Percentiles rank a stretch among this genome's conserved stretches.
Conservation (phyloP, 2,329 filamentous ascomycete genomes). For the Ustulina deusta region DNA sequence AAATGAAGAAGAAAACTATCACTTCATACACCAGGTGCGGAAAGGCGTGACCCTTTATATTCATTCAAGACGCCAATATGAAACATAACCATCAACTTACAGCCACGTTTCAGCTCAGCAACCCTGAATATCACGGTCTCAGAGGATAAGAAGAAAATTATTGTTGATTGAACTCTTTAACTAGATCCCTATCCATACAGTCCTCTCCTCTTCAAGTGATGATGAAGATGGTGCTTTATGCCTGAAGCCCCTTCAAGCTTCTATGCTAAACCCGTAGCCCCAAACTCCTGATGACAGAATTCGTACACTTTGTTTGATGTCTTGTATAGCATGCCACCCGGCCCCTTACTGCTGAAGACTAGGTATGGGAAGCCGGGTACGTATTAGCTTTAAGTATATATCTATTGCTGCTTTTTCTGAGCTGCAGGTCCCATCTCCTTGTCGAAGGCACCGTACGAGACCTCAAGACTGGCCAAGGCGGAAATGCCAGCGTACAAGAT, state of each 20-base stretch:
- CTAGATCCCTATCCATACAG: conserved; percentile 27
- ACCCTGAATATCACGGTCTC: not conserved
- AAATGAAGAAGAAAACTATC: not conserved
- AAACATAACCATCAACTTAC: not conserved
- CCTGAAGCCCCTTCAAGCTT: conserved; percentile 24
- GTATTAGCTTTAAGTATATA: conserved; percentile 7
- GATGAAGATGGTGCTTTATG: conserved; percentile 19
- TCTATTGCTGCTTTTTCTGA: conserved; percentile 80
- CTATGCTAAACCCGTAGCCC: conserved; percentile 34
- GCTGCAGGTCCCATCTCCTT: conserved; percentile 93
- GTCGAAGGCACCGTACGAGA: conserved; percentile 94
- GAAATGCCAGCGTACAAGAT: conserved; percentile 84
- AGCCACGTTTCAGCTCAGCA: not conserved
- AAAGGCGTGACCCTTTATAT: not conserved
- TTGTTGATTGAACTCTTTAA: conserved; percentile 33
- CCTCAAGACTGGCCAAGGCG: conserved; percentile 83
- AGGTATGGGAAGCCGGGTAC: not conserved
- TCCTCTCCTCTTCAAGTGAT: conserved; percentile 16
- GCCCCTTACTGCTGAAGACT: not conserved
- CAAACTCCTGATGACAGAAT: conserved; percentile 37
- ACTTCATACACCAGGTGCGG: not conserved
- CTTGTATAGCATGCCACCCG: conserved; percentile 17
- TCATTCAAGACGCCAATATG: not conserved
- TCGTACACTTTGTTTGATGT: conserved; percentile 37
- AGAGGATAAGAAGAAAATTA: conserved; percentile 33